A percentile compares a stretch with the other conserved stretches of the same genome.
Evolutionary conservation across 1,139 yeast species (phyloP).

Genomic region (Pichiaceae sp.): DNA sequence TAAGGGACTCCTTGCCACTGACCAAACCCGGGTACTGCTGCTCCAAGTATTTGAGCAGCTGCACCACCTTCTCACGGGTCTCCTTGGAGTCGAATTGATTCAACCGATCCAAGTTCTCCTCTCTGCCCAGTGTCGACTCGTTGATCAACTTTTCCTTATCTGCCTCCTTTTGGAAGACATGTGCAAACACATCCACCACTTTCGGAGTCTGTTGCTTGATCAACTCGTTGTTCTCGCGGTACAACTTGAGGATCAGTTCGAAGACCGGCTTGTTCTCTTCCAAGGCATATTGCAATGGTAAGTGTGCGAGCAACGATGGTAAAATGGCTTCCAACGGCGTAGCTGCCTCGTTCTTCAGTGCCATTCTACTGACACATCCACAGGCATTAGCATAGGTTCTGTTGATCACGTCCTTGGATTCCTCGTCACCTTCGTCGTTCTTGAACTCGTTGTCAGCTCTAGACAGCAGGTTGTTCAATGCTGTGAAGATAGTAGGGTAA

Average conservation of each 20-base stretch:
- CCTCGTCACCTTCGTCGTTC: constrained; percentile 60
- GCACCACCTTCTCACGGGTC: constrained; percentile 54
- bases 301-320: constrained; percentile 65
- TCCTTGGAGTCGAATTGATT: constrained; percentile 72
- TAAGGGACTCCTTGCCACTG: constrained; percentile 46
- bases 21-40: constrained; percentile 54
- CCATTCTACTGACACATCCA: constrained; percentile 95
- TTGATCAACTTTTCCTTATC: constrained; percentile 61
- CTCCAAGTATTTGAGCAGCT: constrained; percentile 65
- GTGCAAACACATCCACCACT: constrained; percentile 59
- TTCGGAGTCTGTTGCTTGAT: constrained; percentile 54
- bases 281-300: constrained; percentile 82
- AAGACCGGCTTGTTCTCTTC: constrained; percentile 93
- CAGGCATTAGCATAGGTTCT: constrained; percentile 90
- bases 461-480: constrained; percentile 69
- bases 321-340: constrained; percentile 78
- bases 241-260: constrained; percentile 60
- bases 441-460: constrained; percentile 65
- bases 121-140: constrained; percentile 77
- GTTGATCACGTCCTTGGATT: constrained; percentile 70
- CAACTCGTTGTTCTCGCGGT: constrained; percentile 39
- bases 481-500: constrained; percentile 64
- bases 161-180: constrained; percentile 64
- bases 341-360: constrained; percentile 59
- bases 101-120: constrained; percentile 66